A percentile compares a stretch with the other conserved stretches of the same genome.
Conservation (phyloP, 352 stramenopile species). For the Thraustotheca clavata region DNA sequence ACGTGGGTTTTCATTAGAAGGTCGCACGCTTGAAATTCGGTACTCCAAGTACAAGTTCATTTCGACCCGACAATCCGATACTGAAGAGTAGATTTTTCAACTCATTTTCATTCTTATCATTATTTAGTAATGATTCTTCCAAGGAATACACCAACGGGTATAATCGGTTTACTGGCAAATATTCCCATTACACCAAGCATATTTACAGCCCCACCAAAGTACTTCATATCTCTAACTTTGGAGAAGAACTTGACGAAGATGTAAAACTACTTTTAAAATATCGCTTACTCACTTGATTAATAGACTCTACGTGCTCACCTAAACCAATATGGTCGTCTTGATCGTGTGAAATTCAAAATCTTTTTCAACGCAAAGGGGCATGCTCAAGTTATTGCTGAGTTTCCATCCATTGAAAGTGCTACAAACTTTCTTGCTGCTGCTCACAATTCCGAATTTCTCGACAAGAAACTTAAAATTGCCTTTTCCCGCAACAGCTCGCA, state of each 20-base stretch:
- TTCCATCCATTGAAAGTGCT: conserved; percentile 36
- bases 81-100: neutral
- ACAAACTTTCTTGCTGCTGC: conserved; percentile 44
- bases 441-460: conserved; percentile 35
- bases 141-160: conserved; percentile 42
- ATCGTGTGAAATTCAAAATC: conserved; percentile 38
- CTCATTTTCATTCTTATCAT: neutral
- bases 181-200: conserved; percentile 43
- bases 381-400: conserved; percentile 43
- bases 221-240: conserved; percentile 53
- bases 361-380: conserved; percentile 43
- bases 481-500: conserved; percentile 30
- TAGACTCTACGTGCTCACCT: conserved; percentile 37
- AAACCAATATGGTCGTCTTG: conserved; percentile 28
- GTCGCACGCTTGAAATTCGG: conserved; percentile 46
- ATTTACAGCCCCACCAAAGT: conserved; percentile 62
- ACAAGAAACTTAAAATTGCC: conserved; percentile 41
- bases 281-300: neutral
- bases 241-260: conserved; percentile 46
- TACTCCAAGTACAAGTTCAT: conserved; percentile 55
- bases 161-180: conserved; percentile 60
- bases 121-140: conserved; percentile 5
- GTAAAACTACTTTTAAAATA: neutral
- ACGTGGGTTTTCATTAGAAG: conserved; percentile 42
- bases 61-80: conserved; percentile 23